phyloP scores from a whole-genome alignment of 805 yeast species.

The Kuraishia hungarica region DNA sequence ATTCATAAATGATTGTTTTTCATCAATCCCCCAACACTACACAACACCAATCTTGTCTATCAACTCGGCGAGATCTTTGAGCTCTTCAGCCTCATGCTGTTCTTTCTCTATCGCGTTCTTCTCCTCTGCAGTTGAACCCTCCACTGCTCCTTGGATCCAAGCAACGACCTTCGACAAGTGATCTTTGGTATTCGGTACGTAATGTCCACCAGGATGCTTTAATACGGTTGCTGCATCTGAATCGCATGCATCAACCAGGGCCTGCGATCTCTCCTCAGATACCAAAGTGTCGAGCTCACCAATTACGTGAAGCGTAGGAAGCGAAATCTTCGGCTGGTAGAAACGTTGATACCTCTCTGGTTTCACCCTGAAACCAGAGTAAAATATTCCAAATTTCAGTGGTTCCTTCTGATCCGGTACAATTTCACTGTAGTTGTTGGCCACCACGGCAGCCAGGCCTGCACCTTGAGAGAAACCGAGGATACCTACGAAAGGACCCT shows the following conservation, averaged over 20 bases:
- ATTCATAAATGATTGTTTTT: background rate
- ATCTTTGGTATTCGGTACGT: constrained; percentile 79
- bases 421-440: constrained; percentile 47
- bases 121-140: constrained; percentile 4
- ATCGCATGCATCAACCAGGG: constrained; percentile 47
- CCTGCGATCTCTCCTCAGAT: constrained; percentile 58
- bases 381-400: constrained; percentile 67
- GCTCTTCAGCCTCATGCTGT: constrained; percentile 3
- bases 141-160: constrained; percentile 21
- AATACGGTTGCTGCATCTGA: constrained; percentile 32
- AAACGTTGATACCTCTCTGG: constrained; percentile 18
- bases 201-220: constrained; percentile 95
- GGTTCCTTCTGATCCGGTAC: constrained; percentile 35
- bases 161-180: constrained; percentile 22
- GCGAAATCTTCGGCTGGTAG: constrained; percentile 17
- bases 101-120: constrained; percentile 2
- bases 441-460: constrained; percentile 66
- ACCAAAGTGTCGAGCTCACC: constrained; percentile 89
- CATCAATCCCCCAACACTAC: background rate
- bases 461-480: constrained; percentile 96
- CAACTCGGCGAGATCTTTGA: constrained; percentile 1
- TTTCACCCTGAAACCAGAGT: constrained; percentile 47
- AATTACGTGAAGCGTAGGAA: constrained; percentile 60
- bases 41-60: constrained; percentile 4
- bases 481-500: constrained; percentile 83